Conservation (phyloP, 352 stramenopile genomes). For the Globisporangium mamillatum region DNA sequence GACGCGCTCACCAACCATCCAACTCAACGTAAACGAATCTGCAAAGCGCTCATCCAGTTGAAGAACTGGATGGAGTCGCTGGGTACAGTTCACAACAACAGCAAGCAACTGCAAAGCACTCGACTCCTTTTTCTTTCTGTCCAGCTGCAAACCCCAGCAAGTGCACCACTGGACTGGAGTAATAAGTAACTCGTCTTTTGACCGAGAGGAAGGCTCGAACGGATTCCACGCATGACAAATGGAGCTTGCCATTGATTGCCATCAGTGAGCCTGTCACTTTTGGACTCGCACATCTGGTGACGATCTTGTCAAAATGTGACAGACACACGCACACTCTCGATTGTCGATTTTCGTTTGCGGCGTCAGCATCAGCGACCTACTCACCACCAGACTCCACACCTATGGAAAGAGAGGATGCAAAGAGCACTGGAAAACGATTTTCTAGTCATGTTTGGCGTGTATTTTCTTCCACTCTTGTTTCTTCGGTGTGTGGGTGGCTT, state of each 20-base stretch:
- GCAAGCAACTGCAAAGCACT: no score
- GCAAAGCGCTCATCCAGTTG: background rate
- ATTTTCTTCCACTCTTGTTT: background rate
- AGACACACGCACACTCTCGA: background rate
- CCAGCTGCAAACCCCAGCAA: no score
- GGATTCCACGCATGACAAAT: no score
- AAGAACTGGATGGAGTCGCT: background rate
- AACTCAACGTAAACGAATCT: background rate
- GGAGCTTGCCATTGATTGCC: no score
- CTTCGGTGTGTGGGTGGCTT: background rate
- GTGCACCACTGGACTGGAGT: no score
- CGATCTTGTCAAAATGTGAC: constrained; percentile 1
- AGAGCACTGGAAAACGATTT: background rate
- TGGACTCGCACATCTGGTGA: no score
- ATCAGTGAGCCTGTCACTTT: no score
- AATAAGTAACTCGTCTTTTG: no score
- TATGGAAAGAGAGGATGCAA: no score
- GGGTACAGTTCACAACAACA: no score
- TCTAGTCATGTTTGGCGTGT: background rate
- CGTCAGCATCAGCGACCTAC: background rate
- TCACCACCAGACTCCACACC: background rate
- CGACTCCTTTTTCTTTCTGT: no score
- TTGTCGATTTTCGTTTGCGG: background rate
- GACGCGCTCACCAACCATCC: background rate
- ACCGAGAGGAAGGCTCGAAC: no score